Evolutionary conservation across 1,139 yeast species (phyloP).

Genomic region (Pneumocystis oryctolagi): DNA sequence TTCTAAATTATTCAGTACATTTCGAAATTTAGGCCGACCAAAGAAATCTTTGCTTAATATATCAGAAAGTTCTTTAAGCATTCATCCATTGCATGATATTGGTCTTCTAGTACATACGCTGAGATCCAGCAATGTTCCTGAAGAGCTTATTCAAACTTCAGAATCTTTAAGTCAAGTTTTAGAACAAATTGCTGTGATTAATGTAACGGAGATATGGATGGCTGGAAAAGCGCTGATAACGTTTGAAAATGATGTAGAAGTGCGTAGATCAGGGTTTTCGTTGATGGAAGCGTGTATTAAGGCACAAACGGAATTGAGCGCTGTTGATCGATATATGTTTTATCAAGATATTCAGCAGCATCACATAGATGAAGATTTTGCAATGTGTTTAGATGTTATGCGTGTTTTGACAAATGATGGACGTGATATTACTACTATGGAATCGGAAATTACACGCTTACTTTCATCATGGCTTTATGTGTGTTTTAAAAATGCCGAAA

Average conservation of each 20-base stretch:
- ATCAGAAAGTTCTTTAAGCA: not conserved
- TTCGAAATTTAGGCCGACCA: not conserved
- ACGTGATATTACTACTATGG: conserved; percentile 29
- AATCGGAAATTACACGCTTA: conserved; percentile 1
- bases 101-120: not conserved
- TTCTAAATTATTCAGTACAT: not conserved
- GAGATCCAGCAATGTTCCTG: not conserved
- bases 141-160: not conserved
- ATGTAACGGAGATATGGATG: conserved; percentile 41
- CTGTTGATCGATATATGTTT: conserved; percentile 38
- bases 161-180: not conserved
- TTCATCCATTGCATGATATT: not conserved
- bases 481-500: conserved; percentile 1
- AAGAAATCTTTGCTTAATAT: not conserved
- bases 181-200: not conserved
- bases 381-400: conserved; percentile 40
- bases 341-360: conserved; percentile 45
- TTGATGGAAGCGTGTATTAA: conserved; percentile 44
- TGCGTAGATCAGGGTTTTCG: conserved; percentile 39
- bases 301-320: conserved; percentile 33
- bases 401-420: conserved; percentile 45
- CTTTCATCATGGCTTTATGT: conserved; percentile 3
- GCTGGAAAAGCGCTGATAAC: conserved; percentile 44
- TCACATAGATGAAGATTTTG: conserved; percentile 41
- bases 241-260: conserved; percentile 28